phyloP scores from a whole-genome alignment of 805 yeast genomes.

The Starmerella apicola region DNA sequence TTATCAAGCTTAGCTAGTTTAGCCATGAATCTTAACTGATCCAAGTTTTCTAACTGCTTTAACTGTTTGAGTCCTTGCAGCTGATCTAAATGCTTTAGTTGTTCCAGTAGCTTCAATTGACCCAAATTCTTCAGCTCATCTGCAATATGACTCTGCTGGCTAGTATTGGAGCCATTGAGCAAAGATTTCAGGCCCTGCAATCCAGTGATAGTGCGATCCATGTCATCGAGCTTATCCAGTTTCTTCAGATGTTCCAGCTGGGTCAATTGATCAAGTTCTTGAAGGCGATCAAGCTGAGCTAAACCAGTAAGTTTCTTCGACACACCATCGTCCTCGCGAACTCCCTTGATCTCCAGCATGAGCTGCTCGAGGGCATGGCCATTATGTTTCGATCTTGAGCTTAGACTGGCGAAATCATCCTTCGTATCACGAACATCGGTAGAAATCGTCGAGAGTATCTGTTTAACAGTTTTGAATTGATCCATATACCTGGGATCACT shows the following conservation, averaged over 20 bases:
- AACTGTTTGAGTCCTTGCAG: conserved; percentile 1
- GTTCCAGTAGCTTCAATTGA: conserved; percentile 6
- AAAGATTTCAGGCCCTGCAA: not conserved
- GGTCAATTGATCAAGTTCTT: conserved; percentile 12
- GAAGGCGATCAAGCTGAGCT: conserved; percentile 22
- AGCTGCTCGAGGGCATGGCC: conserved; percentile 26
- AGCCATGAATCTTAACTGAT: not conserved
- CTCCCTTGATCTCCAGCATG: conserved; percentile 22
- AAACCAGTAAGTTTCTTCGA: conserved; percentile 20
- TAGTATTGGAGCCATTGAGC: not conserved
- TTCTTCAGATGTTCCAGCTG: conserved; percentile 7
- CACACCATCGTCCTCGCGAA: conserved; percentile 21
- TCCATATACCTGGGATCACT: conserved; percentile 13
- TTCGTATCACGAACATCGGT: conserved; percentile 26
- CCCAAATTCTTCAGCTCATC: conserved; percentile 5
- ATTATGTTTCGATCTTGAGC: conserved; percentile 29
- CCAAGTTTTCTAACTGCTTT: conserved; percentile 1
- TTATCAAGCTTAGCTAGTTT: not conserved
- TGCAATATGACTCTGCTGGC: not conserved
- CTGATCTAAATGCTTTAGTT: not conserved
- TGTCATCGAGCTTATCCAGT: conserved; percentile 10
- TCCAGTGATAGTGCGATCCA: not conserved
- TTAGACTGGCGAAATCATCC: conserved; percentile 27
- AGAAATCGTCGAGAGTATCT: conserved; percentile 25
- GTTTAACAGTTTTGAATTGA: conserved; percentile 23